These are phyloP conservation scores for Calonectria pauciramosa DNA, from an alignment of 2,329 filamentous ascomycete genomes.

Conservation along the genomic window DNA sequence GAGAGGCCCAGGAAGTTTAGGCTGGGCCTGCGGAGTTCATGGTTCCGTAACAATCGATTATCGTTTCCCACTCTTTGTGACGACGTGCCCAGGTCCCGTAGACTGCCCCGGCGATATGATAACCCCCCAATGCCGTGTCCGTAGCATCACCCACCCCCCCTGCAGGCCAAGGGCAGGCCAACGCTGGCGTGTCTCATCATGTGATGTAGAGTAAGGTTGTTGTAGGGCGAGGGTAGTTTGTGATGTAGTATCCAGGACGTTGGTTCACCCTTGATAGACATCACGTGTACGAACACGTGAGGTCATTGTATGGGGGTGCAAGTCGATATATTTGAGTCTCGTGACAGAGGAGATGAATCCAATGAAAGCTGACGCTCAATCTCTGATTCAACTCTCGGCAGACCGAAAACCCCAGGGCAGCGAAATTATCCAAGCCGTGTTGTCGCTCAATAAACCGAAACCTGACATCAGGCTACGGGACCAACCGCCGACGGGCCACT, in stretches of 20 bases:
- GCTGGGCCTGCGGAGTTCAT: constrained; percentile 40
- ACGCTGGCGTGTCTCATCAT: constrained; percentile 34
- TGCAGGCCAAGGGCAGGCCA: constrained; percentile 29
- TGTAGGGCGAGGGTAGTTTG: constrained; percentile 26
- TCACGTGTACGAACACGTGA: constrained; percentile 39
- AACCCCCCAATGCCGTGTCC: constrained; percentile 45
- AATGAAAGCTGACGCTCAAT: not conserved
- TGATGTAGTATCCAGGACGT: constrained; percentile 34
- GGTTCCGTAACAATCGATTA: constrained; percentile 44
- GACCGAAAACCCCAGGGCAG: not conserved
- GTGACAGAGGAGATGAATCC: not conserved
- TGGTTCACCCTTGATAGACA: constrained; percentile 26
- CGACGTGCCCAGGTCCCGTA: constrained; percentile 19
- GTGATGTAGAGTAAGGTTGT: constrained; percentile 37
- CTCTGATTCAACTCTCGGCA: not conserved
- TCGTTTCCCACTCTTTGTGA: constrained; percentile 38
- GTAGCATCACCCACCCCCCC: constrained; percentile 37
- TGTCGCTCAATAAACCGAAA: not conserved
- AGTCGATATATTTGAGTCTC: constrained; percentile 4
- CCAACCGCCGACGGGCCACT: constrained; percentile 15
- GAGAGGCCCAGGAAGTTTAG: constrained; percentile 36
- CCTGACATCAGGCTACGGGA: constrained; percentile 29
- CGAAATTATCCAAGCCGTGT: not conserved
- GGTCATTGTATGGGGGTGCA: not conserved
- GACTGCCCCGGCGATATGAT: constrained; percentile 40